Conservation (phyloP, 2,329 filamentous ascomycete species). For the Calonectria honghensis region DNA sequence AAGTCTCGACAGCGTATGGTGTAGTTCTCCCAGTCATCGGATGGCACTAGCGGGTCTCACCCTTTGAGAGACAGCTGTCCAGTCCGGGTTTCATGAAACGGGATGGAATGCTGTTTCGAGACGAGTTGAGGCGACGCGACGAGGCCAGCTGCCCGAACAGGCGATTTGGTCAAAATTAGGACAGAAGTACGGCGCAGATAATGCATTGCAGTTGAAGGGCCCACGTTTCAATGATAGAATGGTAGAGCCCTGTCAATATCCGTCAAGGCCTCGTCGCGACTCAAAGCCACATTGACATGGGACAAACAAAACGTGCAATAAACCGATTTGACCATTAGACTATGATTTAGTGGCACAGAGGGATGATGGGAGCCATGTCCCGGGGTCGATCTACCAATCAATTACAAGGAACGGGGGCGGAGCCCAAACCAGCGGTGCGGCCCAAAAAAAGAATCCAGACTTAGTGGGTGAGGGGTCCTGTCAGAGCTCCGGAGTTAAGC, state of each 20-base stretch:
- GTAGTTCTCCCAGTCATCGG: constrained; percentile 21
- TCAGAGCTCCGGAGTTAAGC: constrained; percentile 48
- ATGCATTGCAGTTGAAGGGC: constrained; percentile 33
- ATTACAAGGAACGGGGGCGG: constrained; percentile 44
- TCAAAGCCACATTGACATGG: constrained; percentile 38
- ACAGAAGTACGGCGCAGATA: constrained; percentile 23
- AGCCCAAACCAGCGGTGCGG: constrained; percentile 51
- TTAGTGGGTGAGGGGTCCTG: constrained; percentile 42
- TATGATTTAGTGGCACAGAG: constrained; percentile 38
- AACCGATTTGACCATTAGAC: constrained; percentile 52
- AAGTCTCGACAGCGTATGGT: constrained; percentile 12
- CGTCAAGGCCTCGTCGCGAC: constrained; percentile 45
- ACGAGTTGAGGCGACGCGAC: constrained; percentile 6
- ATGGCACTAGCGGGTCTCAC: constrained; percentile 23
- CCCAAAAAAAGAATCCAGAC: constrained; percentile 48
- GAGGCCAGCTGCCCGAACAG: constrained; percentile 24
- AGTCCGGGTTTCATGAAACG: constrained; percentile 32
- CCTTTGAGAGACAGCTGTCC: constrained; percentile 26
- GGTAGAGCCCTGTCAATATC: constrained; percentile 41
- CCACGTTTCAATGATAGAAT: constrained; percentile 51
- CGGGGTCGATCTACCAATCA: constrained; percentile 55
- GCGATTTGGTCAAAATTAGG: constrained; percentile 17
- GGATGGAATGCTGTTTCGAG: constrained; percentile 29
- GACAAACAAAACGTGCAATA: constrained; percentile 52
- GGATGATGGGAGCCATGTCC: constrained; percentile 51